Percentiles rank a stretch among this genome's conserved stretches.
Evolutionary conservation across 495 filamentous ascomycete genomes (phyloP).

Genomic region (Podospora pseudopauciseta): DNA sequence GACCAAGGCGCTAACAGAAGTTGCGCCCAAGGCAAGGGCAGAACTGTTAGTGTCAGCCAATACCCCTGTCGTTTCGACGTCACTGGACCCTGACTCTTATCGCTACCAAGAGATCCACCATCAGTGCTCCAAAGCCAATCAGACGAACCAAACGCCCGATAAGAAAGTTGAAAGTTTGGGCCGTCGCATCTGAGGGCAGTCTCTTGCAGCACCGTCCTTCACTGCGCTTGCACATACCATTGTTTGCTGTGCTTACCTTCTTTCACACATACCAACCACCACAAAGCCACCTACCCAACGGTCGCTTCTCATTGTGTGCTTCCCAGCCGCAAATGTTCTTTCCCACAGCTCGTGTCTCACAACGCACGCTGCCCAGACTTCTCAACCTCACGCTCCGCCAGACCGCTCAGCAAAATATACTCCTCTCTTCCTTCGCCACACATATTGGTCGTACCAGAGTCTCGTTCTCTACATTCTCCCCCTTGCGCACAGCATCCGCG

Average conservation of each 20-base stretch:
- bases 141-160: neutral
- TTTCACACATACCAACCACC: neutral
- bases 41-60: neutral
- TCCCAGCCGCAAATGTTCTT: neutral
- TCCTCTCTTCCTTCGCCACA: neutral
- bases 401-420: neutral
- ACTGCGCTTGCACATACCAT: neutral
- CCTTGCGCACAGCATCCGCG: neutral
- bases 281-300: neutral
- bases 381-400: neutral
- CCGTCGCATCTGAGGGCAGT: neutral
- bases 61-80: neutral
- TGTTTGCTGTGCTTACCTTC: too few relatives aligned
- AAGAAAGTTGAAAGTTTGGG: neutral
- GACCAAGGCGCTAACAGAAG: neutral
- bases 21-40: neutral
- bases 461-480: neutral
- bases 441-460: neutral
- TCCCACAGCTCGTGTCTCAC: neutral
- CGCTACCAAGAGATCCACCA: neutral
- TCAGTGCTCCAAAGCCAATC: neutral
- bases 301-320: neutral
- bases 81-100: neutral
- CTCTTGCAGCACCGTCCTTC: neutral
- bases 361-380: neutral